phyloP scores from a whole-genome alignment of 2,329 filamentous ascomycete genomes.

The Aspergillus candidus region DNA sequence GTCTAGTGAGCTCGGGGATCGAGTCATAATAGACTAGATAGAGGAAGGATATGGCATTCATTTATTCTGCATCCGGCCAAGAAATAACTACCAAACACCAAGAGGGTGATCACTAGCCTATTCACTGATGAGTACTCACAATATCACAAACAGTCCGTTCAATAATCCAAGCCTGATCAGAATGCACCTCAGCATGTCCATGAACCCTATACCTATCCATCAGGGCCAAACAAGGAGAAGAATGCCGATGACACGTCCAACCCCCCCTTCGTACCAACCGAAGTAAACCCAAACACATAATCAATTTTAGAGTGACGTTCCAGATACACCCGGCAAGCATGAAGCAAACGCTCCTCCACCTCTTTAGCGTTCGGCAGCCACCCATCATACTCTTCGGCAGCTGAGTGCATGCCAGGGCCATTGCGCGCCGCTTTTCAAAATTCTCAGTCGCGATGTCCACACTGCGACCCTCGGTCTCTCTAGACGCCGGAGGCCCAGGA shows the following conservation, averaged over 20 bases:
- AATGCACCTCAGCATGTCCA: no score
- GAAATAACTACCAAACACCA: no score
- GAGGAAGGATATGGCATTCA: background rate
- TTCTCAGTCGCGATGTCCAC: constrained; percentile 4
- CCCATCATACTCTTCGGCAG: no score
- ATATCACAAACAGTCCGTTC: no score
- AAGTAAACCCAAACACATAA: constrained; percentile 3
- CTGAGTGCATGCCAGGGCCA: no score
- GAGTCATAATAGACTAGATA: constrained; percentile 3
- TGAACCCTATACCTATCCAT: background rate
- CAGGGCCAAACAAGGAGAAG: background rate
- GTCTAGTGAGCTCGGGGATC: constrained; percentile 8
- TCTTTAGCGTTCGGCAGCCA: background rate
- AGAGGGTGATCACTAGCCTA: no score
- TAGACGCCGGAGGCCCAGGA: background rate
- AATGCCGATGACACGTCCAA: background rate
- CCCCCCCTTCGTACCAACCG: constrained; percentile 1
- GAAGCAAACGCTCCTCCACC: background rate
- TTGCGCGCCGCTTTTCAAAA: background rate
- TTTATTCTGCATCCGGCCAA: background rate
- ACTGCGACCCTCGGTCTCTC: background rate
- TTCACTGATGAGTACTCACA: no score
- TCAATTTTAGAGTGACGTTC: background rate
- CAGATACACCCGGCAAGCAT: constrained; percentile 2
- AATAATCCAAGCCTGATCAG: no score